phyloP scores from a whole-genome alignment of 352 stramenopile species.

The Phytopythium oedochilum region DNA sequence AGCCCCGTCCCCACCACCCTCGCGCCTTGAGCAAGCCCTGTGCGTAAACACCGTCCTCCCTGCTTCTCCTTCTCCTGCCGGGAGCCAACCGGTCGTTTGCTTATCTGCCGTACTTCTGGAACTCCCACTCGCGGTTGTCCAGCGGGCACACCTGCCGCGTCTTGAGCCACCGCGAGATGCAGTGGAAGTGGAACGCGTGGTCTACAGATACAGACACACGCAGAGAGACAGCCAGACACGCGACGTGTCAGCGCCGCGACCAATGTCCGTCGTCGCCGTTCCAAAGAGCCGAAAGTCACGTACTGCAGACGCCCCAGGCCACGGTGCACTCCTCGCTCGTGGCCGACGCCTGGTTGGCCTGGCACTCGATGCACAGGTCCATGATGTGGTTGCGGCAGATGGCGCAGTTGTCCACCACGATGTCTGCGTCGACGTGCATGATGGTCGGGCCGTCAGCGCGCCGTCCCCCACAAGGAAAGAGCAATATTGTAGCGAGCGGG shows the following conservation, averaged over 20 bases:
- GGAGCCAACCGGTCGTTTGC: not conserved
- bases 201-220: slow-evolving; percentile 35
- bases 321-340: slow-evolving; percentile 88
- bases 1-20: too few species aligned
- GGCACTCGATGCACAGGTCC: slow-evolving; percentile 99
- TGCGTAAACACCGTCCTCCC: too few species aligned
- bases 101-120: slow-evolving; percentile 95
- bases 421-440: too few species aligned
- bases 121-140: slow-evolving; percentile 99
- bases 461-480: too few species aligned
- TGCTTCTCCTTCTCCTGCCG: not conserved
- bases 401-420: slow-evolving; percentile 90
- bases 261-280: too few species aligned
- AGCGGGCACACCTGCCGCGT: slow-evolving; percentile 98
- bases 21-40: too few species aligned
- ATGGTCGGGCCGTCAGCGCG: too few species aligned
- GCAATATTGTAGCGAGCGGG: too few species aligned
- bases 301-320: slow-evolving; percentile 85
- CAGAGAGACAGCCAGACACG: not conserved
- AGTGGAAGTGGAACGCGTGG: slow-evolving; percentile 99
- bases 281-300: too few species aligned
- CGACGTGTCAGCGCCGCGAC: too few species aligned
- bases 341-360: slow-evolving; percentile 89
- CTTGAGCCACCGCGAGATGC: slow-evolving; percentile 99
- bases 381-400: slow-evolving; percentile 99